Conservation (phyloP, 2,329 filamentous ascomycete species). For the Parafenestella ontariensis region DNA sequence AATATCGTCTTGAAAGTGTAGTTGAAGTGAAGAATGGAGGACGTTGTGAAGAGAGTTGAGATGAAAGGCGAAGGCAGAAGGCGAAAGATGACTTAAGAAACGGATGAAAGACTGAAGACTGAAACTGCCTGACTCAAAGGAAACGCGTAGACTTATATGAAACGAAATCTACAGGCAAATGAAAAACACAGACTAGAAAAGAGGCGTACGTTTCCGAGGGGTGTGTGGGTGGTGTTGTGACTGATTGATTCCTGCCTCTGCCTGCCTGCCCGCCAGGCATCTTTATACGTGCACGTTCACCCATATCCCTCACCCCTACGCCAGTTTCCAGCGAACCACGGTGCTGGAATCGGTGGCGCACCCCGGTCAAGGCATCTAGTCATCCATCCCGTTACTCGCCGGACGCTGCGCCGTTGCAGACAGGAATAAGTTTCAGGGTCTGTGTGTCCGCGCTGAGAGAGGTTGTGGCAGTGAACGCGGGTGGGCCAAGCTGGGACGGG, state of each 20-base stretch:
- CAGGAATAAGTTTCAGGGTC: slow-evolving; percentile 39
- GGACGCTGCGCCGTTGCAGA: slow-evolving; percentile 25
- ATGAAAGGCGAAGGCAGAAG: slow-evolving; percentile 5
- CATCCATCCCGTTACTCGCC: slow-evolving; percentile 31
- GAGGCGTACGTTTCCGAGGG: slow-evolving; percentile 10
- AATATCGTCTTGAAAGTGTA: slow-evolving; percentile 8
- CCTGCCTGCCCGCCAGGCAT: slow-evolving; percentile 36
- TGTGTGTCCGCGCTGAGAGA: slow-evolving; percentile 22
- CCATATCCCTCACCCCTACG: neutral
- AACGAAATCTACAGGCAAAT: slow-evolving; percentile 17
- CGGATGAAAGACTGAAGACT: slow-evolving; percentile 21
- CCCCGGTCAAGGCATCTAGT: slow-evolving; percentile 38
- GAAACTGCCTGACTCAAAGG: slow-evolving; percentile 18
- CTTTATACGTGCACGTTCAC: slow-evolving; percentile 37
- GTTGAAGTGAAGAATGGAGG: slow-evolving; percentile 8
- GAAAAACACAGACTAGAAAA: slow-evolving; percentile 18
- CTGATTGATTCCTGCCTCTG: slow-evolving; percentile 21
- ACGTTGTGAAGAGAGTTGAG: slow-evolving; percentile 1
- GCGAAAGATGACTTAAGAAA: slow-evolving; percentile 19
- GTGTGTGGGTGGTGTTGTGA: slow-evolving; percentile 17
- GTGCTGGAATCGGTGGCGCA: slow-evolving; percentile 17
- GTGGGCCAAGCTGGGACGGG: slow-evolving; percentile 12
- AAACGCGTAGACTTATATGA: slow-evolving; percentile 22
- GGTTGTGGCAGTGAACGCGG: slow-evolving; percentile 26
- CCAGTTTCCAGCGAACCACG: slow-evolving; percentile 22